Percentiles rank a stretch among this genome's conserved stretches.
These are phyloP conservation scores for Nigrospora osmanthi DNA, from an alignment of 2,329 filamentous ascomycete species.

Conservation along the genomic window DNA sequence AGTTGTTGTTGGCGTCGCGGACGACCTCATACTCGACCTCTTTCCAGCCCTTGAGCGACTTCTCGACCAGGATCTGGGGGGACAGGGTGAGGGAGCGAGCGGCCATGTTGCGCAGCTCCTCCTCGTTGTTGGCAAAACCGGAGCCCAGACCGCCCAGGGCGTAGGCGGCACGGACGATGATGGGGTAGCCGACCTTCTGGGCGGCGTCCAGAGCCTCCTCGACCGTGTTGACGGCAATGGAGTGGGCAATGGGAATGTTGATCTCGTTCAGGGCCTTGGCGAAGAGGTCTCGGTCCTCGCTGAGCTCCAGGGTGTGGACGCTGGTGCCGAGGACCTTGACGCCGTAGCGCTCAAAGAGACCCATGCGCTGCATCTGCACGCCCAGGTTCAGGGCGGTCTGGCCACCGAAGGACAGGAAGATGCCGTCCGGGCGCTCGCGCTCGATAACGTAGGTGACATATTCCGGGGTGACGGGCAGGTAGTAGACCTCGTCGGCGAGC, in stretches of 20 bases:
- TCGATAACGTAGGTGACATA: slow-evolving; percentile 98
- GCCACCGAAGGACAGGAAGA: slow-evolving; percentile 94
- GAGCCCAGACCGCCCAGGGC: slow-evolving; percentile 93
- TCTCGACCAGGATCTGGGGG: slow-evolving; percentile 95
- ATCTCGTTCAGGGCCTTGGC: slow-evolving; percentile 95
- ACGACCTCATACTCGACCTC: slow-evolving; percentile 99
- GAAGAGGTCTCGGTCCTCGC: slow-evolving; percentile 93
- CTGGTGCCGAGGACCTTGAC: slow-evolving; percentile 95
- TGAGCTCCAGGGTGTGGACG: slow-evolving; percentile 87
- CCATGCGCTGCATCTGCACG: slow-evolving; percentile 94
- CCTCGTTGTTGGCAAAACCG: slow-evolving; percentile 88
- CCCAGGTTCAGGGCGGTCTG: slow-evolving; percentile 96
- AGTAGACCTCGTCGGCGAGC: slow-evolving; percentile 95
- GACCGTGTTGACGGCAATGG: slow-evolving; percentile 82
- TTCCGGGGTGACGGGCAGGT: slow-evolving; percentile 93
- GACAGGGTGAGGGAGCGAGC: slow-evolving; percentile 88
- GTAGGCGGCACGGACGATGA: slow-evolving; percentile 96
- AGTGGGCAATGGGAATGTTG: slow-evolving; percentile 93
- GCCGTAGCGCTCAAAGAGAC: slow-evolving; percentile 89
- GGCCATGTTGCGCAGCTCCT: slow-evolving; percentile 89
- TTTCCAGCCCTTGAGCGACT: slow-evolving; percentile 99
- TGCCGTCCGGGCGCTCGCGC: slow-evolving; percentile 89
- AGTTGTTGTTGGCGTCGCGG: slow-evolving; percentile 95
- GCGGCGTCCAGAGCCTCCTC: slow-evolving; percentile 90
- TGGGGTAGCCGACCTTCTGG: slow-evolving; percentile 83